phyloP scores from a whole-genome alignment of 495 filamentous ascomycete genomes.

The Emericellopsis terricola region DNA sequence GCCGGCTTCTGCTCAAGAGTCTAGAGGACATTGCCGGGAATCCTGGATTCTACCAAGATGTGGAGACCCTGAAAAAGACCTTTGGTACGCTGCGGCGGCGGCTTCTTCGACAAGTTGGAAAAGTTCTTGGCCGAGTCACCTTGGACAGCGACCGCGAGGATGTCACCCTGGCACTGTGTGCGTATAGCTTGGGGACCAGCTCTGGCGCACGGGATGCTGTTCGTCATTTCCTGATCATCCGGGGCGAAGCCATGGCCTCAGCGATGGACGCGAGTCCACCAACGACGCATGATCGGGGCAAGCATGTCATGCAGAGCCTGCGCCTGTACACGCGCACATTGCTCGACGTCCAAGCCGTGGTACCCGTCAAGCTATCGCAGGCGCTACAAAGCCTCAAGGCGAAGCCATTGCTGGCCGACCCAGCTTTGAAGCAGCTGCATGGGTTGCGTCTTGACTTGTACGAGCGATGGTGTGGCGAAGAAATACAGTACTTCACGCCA shows the following conservation, averaged over 20 bases:
- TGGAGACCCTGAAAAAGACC: conserved; percentile 44
- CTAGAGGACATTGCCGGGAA: conserved; percentile 18
- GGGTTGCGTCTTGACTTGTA: conserved; percentile 70
- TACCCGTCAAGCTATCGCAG: conserved; percentile 55
- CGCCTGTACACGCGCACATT: conserved; percentile 62
- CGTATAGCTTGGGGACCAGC: conserved; percentile 68
- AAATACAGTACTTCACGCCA: conserved; percentile 73
- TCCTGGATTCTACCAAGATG: conserved; percentile 22
- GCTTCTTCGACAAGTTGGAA: conserved; percentile 49
- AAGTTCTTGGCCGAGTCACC: conserved; percentile 35
- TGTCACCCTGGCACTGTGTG: conserved; percentile 55
- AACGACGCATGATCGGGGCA: too few species aligned
- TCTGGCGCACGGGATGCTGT: conserved; percentile 68
- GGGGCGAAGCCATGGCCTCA: conserved; percentile 44
- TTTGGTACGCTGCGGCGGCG: conserved; percentile 39
- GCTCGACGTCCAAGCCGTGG: conserved; percentile 51
- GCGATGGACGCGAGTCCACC: conserved; percentile 26
- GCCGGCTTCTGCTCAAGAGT: conserved; percentile 31
- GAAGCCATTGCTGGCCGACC: conserved; percentile 49
- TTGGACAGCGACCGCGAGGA: conserved; percentile 22
- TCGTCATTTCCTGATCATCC: conserved; percentile 60
- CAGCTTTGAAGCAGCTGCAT: conserved; percentile 41
- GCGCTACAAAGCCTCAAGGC: conserved; percentile 50
- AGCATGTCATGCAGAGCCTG: conserved; percentile 41
- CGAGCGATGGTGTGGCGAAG: conserved; percentile 64